Conservation (phyloP, 345 rosid species). For the Punica granatum region DNA sequence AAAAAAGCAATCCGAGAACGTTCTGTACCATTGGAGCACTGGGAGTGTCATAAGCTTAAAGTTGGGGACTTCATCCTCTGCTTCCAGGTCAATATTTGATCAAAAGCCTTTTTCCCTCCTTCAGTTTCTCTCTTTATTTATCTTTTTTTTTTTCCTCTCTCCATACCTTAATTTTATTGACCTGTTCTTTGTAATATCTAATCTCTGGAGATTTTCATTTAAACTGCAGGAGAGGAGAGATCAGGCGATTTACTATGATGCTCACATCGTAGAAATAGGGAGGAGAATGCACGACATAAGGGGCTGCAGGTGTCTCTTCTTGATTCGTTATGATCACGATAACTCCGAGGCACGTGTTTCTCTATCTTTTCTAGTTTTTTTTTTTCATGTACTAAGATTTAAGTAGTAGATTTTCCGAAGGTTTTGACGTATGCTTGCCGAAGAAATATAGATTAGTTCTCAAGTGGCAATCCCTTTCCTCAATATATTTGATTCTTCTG, state of each 20-base stretch:
- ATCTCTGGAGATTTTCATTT: not conserved
- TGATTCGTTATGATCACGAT: constrained; percentile 47
- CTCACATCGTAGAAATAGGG: constrained; percentile 41
- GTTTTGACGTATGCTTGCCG: not conserved
- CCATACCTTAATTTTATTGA: not conserved
- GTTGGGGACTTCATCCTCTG: constrained; percentile 57
- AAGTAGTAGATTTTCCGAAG: not conserved
- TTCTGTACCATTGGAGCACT: constrained; percentile 51
- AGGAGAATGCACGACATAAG: constrained; percentile 57
- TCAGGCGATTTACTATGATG: constrained; percentile 54
- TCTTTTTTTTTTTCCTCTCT: not conserved
- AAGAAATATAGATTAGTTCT: not conserved
- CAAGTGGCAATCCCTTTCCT: no score
- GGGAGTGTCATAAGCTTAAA: constrained; percentile 48
- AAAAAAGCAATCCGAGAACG: constrained; percentile 43
- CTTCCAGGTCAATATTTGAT: constrained; percentile 43
- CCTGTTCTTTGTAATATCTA: not conserved
- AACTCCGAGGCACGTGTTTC: constrained; percentile 32
- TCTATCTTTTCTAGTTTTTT: not conserved
- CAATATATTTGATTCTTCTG: not conserved
- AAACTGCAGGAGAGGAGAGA: constrained; percentile 48
- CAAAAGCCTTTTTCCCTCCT: not conserved
- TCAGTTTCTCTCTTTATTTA: not conserved
- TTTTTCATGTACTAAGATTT: not conserved
- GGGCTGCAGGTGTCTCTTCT: constrained; percentile 66